Base-by-base conservation (phyloP, 129 eudicot species). In the Lactuca sativa region DNA sequence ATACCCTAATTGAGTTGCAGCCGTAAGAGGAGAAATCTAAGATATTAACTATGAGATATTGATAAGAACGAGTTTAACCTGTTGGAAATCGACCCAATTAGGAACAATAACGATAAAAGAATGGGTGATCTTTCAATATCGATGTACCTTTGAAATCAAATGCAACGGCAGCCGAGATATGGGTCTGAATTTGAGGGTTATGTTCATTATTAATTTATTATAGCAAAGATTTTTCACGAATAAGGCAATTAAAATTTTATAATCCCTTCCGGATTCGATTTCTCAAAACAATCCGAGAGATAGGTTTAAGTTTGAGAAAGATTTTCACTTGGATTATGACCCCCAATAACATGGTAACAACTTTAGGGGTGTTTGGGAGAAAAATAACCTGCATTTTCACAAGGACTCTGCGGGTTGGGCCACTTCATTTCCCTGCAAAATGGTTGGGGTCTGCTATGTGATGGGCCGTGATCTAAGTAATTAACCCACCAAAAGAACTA, bases 1-100 rank as follows among this genome's bases (percentile, higher is more conserved):
- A 56, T 65, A 74, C 78, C 78, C 66, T 74, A 74, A 74, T 56
- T 56, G 40, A 62, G 56, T 52, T 6, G 33, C 25, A 7, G 40
- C 4, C 37, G 59, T 32, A 25, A 37, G 36, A 31, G 59, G 44
- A 36, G 11, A 37, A 53, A 68, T 56, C 25, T 37, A 37, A 6
- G 54, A 38, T 9, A 55, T 4, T 4, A 38, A 14, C 56, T 38
- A 21, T 69, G 15, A 52, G 18, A 51, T 3, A 71, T 47, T 17
- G 41, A 40, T 69, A 14, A 25, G 36, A 69, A 2, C 12, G 53
- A 17, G 31, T 4, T 14, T 31, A 40, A 69, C 14, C 0, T 12
- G 8, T 34, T 18, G 9, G 49, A 74, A 18, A 4, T 73, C 15
- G 7, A 64, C 6, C 18, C 16, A 54, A 55, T 55, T 55, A 72